Evolutionary conservation across 2,329 filamentous ascomycete genomes (phyloP).

Genomic region (Stagonosporopsis rhizophila): DNA sequence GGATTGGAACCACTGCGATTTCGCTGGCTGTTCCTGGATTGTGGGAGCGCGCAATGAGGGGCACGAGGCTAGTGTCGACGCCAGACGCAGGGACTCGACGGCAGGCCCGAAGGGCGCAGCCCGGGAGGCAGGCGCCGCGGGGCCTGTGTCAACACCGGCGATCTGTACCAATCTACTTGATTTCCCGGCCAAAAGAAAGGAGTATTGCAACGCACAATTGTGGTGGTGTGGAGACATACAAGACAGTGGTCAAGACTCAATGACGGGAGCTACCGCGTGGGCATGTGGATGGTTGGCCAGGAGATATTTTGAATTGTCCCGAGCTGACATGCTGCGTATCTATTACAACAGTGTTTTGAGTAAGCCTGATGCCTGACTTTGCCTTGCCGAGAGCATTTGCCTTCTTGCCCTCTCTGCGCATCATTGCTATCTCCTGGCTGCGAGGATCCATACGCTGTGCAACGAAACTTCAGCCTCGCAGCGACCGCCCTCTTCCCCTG

Average conservation of each 20-base stretch:
- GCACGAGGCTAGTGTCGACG: background rate
- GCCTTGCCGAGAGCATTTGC: constrained; percentile 5
- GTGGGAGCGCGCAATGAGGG: constrained; percentile 6
- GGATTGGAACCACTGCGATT: background rate
- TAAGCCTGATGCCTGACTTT: constrained; percentile 4
- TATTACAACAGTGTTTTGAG: background rate
- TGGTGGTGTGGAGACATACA: background rate
- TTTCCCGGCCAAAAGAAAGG: background rate
- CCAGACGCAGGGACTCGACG: constrained; percentile 20
- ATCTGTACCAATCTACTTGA: constrained; percentile 1
- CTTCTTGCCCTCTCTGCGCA: background rate
- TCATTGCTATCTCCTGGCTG: background rate
- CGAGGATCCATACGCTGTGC: constrained; percentile 1
- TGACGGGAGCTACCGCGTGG: constrained; percentile 7
- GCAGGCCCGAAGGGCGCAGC: constrained; percentile 7
- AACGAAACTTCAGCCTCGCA: constrained; percentile 4
- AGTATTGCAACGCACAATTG: background rate
- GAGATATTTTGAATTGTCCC: background rate
- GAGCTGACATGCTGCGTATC: constrained; percentile 9
- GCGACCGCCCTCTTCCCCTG: background rate
- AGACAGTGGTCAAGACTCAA: background rate
- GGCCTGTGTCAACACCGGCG: constrained; percentile 3
- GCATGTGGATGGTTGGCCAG: constrained; percentile 2
- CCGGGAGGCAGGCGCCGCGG: constrained; percentile 4
- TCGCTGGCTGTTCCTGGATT: constrained; percentile 1